phyloP scores from a whole-genome alignment of 2,329 filamentous ascomycete species.

The Trichophyton rubrum region DNA sequence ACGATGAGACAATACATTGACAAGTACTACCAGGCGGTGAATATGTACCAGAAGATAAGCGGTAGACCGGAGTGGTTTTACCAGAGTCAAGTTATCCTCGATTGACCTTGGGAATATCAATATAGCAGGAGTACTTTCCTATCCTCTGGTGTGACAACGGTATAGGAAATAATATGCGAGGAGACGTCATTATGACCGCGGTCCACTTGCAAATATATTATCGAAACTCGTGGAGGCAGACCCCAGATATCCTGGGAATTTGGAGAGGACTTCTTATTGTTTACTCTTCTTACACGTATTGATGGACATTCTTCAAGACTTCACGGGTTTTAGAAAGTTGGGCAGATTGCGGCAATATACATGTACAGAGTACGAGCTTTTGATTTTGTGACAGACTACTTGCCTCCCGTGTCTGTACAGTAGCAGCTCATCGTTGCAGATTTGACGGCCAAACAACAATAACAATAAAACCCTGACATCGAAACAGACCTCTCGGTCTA shows the following conservation, averaged over 20 bases:
- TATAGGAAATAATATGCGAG: not conserved
- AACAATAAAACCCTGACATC: not conserved
- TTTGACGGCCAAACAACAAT: not conserved
- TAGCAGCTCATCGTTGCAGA: not conserved
- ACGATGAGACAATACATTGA: not conserved
- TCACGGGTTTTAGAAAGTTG: not conserved
- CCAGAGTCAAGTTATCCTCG: not conserved
- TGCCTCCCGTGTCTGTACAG: not conserved
- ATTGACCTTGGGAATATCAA: not conserved
- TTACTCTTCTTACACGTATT: not conserved
- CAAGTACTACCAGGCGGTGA: not conserved
- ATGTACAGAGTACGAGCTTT: too few relatives aligned
- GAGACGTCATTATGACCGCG: not conserved
- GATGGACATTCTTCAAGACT: not conserved
- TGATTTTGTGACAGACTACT: not conserved
- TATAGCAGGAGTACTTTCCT: not conserved
- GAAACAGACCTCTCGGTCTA: not conserved
- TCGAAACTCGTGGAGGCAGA: not conserved
- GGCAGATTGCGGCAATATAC: not conserved
- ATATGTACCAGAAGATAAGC: not conserved
- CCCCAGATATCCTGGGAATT: not conserved
- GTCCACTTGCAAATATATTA: not conserved
- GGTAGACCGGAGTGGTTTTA: not conserved
- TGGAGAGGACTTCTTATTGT: not conserved
- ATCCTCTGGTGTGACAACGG: not conserved